phyloP scores from a whole-genome alignment of 192 early-diverging fungal species.

The Endogone sp. region DNA sequence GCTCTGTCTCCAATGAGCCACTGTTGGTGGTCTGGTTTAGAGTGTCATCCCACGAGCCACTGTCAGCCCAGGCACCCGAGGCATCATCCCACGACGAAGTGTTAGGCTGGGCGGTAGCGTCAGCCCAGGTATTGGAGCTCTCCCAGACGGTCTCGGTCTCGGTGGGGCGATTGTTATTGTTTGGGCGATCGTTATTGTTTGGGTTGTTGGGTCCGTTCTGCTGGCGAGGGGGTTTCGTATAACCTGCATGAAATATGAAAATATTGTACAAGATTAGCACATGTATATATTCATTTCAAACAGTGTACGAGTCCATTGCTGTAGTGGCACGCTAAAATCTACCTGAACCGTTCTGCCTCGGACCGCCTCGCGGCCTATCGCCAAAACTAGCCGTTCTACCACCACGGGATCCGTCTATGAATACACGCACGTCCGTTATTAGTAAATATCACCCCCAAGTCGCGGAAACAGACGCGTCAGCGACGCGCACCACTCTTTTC shows the following conservation, averaged over 20 bases:
- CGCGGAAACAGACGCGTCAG: no score
- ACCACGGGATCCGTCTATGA: neutral
- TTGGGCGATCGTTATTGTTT: neutral
- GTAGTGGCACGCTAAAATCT: neutral
- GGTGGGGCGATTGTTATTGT: constrained; percentile 2
- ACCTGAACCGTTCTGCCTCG: constrained; percentile 16
- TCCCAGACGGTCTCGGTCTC: neutral
- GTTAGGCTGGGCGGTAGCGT: neutral
- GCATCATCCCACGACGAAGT: no score
- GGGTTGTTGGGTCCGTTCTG: constrained; percentile 11
- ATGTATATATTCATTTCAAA: neutral
- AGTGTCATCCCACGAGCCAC: no score
- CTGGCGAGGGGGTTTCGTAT: constrained; percentile 18
- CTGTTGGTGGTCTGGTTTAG: no score
- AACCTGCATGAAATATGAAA: constrained; percentile 4
- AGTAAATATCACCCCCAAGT: neutral
- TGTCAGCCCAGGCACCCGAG: no score
- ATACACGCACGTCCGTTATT: neutral
- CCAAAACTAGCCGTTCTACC: neutral
- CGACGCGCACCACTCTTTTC: no score
- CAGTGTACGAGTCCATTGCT: no score
- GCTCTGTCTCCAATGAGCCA: no score
- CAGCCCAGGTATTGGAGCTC: neutral
- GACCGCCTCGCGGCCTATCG: constrained; percentile 6
- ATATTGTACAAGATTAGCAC: neutral